Conservation (phyloP, 192 early-diverging fungal genomes). For the Podila epicladia region DNA sequence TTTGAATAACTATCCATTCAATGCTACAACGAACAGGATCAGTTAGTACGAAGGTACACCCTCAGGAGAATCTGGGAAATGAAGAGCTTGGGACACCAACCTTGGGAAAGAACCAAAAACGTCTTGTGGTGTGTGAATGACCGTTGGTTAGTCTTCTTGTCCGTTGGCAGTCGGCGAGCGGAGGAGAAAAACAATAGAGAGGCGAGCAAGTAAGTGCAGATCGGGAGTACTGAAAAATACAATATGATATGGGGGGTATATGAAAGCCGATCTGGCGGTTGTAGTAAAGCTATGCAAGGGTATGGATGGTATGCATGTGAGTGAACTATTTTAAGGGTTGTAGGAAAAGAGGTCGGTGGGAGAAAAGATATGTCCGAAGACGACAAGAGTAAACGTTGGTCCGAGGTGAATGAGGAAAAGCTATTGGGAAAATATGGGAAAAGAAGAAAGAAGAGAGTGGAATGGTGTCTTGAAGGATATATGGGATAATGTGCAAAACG, state of each 20-base stretch:
- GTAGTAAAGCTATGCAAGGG: too few relatives aligned
- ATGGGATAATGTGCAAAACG: neutral
- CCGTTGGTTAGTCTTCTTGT: neutral
- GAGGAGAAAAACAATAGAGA: neutral
- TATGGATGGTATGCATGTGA: too few relatives aligned
- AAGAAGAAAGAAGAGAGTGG: neutral
- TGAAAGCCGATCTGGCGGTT: too few relatives aligned
- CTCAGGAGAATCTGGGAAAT: neutral
- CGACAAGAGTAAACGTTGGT: neutral
- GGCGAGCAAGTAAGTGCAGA: too few relatives aligned
- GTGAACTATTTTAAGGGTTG: neutral
- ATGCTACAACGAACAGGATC: neutral
- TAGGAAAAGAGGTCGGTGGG: neutral
- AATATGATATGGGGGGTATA: too few relatives aligned
- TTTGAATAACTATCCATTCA: slow-evolving; percentile 30
- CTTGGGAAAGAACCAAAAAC: slow-evolving; percentile 1
- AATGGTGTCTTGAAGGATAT: neutral
- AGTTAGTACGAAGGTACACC: neutral
- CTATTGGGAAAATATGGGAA: neutral
- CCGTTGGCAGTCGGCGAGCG: neutral
- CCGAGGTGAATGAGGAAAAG: neutral
- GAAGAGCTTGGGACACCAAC: neutral
- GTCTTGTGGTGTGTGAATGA: neutral
- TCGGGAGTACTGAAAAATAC: too few relatives aligned
- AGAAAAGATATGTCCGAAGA: neutral